A percentile compares a stretch with the other conserved stretches of the same genome.
Evolutionary conservation across 306 rosid genomes (phyloP).

Genomic region (Acacia crassicarpa): DNA sequence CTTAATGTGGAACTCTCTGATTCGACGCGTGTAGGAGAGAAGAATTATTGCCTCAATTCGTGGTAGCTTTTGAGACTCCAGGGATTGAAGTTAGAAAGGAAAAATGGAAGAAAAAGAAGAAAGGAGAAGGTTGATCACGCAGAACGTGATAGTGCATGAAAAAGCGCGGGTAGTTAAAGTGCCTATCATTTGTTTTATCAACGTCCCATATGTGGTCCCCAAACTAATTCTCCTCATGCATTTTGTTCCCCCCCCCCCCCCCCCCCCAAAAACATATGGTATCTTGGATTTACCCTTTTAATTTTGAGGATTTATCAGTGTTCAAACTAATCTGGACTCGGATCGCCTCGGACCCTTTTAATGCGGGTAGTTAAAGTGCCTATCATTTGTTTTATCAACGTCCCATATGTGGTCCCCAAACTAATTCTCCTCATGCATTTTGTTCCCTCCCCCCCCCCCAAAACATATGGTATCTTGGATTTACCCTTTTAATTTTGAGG

Average conservation of each 20-base stretch:
- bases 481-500: too few relatives aligned
- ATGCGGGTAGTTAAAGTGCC: conserved; percentile 35
- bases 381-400: conserved; percentile 2
- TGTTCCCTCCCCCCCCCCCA: too few relatives aligned
- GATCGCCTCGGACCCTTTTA: too few relatives aligned
- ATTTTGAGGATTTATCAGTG: too few relatives aligned
- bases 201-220: conserved; percentile 40
- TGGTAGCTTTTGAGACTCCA: not conserved
- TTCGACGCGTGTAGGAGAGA: too few relatives aligned
- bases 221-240: conserved; percentile 30
- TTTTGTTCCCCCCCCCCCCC: too few relatives aligned
- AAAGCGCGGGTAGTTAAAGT: conserved; percentile 37
- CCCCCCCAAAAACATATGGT: too few relatives aligned
- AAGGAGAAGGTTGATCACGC: conserved; percentile 33
- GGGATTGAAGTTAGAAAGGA: not conserved
- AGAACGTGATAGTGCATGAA: conserved; percentile 35
- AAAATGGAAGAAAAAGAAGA: not conserved
- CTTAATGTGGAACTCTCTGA: not conserved
- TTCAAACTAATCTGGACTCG: too few relatives aligned
- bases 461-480: too few relatives aligned
- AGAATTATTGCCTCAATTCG: not conserved
- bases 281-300: too few relatives aligned
- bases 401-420: conserved; percentile 38
- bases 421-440: conserved; percentile 25
- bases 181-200: not conserved